These are phyloP conservation scores for Salmacisia buchloeana DNA, from an alignment of 1,284 basidiomycete species.

Conservation along the genomic window DNA sequence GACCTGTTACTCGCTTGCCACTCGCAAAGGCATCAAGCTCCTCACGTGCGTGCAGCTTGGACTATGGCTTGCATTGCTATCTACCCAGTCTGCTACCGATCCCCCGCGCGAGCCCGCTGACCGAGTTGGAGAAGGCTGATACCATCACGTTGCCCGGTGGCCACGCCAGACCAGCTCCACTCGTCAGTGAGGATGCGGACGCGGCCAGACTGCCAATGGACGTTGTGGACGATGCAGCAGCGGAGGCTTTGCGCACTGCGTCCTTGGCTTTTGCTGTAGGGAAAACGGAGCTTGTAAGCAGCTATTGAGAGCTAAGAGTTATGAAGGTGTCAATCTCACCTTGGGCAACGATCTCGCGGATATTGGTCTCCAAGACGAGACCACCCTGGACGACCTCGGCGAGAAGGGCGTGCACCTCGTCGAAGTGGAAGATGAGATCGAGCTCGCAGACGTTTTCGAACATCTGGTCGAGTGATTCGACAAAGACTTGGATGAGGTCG, in stretches of 20 bases:
- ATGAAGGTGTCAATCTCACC: slow-evolving; percentile 55
- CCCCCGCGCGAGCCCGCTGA: not conserved
- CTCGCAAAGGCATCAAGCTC: no score
- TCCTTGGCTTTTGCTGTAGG: slow-evolving; percentile 6
- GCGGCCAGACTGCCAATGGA: not conserved
- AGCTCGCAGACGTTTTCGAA: slow-evolving; percentile 99
- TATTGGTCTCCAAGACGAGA: slow-evolving; percentile 94
- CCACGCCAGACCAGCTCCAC: not conserved
- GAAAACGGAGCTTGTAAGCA: not conserved
- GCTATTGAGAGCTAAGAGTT: not conserved
- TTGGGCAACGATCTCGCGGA: slow-evolving; percentile 75
- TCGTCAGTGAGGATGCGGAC: not conserved
- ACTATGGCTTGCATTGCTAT: not conserved
- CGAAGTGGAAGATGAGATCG: slow-evolving; percentile 96
- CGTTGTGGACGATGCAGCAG: not conserved
- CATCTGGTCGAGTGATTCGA: slow-evolving; percentile 87
- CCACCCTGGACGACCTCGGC: slow-evolving; percentile 95
- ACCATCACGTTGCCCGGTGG: not conserved
- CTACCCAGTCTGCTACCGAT: not conserved
- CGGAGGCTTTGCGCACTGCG: not conserved
- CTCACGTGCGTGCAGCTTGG: not conserved
- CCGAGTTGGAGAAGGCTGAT: not conserved
- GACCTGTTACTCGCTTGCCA: no score
- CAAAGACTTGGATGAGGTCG: slow-evolving; percentile 97
- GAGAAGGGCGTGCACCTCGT: slow-evolving; percentile 90